A percentile compares a stretch with the other conserved stretches of the same genome.
phyloP scores from a whole-genome alignment of 2,329 filamentous ascomycete species.

The Colletotrichum cuscutae region DNA sequence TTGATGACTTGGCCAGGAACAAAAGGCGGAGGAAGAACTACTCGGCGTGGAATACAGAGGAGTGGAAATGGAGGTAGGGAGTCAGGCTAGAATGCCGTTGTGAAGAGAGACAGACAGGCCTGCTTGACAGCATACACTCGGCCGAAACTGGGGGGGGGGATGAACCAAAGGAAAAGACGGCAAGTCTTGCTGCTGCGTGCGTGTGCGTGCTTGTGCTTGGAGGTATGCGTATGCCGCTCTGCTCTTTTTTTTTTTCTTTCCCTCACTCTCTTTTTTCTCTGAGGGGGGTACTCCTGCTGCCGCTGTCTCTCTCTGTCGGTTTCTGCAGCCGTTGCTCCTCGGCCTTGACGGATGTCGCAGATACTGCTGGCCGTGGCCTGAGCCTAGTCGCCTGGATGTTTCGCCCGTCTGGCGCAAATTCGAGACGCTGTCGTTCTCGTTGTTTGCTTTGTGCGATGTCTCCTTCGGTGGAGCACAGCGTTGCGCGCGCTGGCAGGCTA shows the following conservation, averaged over 20 bases:
- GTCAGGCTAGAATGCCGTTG: slow-evolving; percentile 33
- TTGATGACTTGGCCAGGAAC: slow-evolving; percentile 33
- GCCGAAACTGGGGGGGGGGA: slow-evolving; percentile 26
- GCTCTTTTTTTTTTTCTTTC: not conserved
- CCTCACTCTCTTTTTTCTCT: not conserved
- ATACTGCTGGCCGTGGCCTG: slow-evolving; percentile 27
- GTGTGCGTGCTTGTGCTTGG: slow-evolving; percentile 8
- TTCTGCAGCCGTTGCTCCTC: not conserved
- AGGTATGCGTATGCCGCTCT: slow-evolving; percentile 17
- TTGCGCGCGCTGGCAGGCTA: slow-evolving; percentile 30
- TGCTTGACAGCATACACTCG: slow-evolving; percentile 30
- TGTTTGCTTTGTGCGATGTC: slow-evolving; percentile 32
- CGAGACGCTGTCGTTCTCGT: slow-evolving; percentile 14
- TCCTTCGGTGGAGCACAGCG: slow-evolving; percentile 33
- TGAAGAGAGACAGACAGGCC: slow-evolving; percentile 33
- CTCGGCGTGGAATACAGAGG: slow-evolving; percentile 24
- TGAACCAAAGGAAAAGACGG: slow-evolving; percentile 33
- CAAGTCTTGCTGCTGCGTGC: slow-evolving; percentile 8
- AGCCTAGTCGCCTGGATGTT: slow-evolving; percentile 19
- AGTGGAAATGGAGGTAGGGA: slow-evolving; percentile 31
- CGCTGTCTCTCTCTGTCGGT: slow-evolving; percentile 27
- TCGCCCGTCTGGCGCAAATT: slow-evolving; percentile 20
- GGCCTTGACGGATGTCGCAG: slow-evolving; percentile 20
- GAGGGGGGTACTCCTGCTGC: not conserved
- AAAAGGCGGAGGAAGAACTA: slow-evolving; percentile 26